Percentiles rank a stretch among this genome's conserved stretches.
phyloP scores from a whole-genome alignment of 192 early-diverging fungal genomes.

The Chytriomyces sp. region DNA sequence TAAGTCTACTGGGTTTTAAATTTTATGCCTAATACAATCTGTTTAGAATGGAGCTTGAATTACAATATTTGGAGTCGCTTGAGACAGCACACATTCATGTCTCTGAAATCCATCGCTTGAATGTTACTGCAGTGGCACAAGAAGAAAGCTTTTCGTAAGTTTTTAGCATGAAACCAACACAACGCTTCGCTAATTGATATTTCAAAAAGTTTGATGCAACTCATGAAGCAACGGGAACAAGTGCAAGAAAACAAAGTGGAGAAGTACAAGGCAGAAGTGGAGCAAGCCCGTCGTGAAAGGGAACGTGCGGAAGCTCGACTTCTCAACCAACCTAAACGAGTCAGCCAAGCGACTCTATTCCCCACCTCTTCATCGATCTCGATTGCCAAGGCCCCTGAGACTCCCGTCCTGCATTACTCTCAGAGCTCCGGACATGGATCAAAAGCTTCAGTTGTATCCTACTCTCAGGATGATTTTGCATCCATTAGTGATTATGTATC shows the following conservation, averaged over 20 bases:
- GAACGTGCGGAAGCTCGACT: conserved; percentile 3
- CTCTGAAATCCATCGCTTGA: background rate
- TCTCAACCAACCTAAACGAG: background rate
- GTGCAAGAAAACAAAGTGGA: background rate
- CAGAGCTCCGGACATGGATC: too few species aligned
- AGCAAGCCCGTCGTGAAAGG: background rate
- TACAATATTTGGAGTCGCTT: background rate
- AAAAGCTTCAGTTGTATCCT: background rate
- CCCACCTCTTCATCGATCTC: too few species aligned
- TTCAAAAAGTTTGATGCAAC: background rate
- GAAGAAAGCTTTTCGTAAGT: background rate
- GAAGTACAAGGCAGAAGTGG: background rate
- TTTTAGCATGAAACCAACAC: too few species aligned
- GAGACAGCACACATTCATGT: background rate
- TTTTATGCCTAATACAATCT: background rate
- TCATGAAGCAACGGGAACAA: background rate
- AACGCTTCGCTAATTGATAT: too few species aligned
- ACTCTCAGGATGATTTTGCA: background rate
- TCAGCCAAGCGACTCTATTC: background rate
- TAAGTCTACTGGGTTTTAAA: conserved; percentile 1
- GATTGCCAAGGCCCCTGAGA: too few species aligned
- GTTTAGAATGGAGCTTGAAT: conserved; percentile 8
- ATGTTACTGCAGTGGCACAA: background rate
- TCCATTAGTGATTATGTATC: background rate
- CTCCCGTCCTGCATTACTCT: too few species aligned